Percentiles rank a stretch among this genome's conserved stretches.
These are phyloP conservation scores for Akebia trifoliata DNA, from an alignment of 164 flowering plant genomes.

Conservation along the genomic window DNA sequence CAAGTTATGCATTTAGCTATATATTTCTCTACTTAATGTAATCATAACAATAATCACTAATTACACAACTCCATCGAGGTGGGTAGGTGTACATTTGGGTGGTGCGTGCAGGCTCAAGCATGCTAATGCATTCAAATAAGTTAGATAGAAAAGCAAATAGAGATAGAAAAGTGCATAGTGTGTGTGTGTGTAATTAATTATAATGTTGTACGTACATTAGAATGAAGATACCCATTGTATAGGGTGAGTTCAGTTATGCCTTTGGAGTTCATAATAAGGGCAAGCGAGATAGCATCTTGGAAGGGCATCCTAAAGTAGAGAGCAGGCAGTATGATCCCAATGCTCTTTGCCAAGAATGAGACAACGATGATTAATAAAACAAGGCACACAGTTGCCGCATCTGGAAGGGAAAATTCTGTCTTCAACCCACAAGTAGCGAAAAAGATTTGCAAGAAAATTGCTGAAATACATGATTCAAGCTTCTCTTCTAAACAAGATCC, in stretches of 20 bases:
- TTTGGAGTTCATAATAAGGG: conserved; percentile 40
- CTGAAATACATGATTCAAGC: conserved; percentile 3
- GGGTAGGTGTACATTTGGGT: no score
- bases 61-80: no score
- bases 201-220: neutral
- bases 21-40: no score
- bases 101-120: no score
- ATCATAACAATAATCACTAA: no score
- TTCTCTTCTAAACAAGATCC: conserved; percentile 12
- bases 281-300: conserved; percentile 44
- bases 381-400: conserved; percentile 13
- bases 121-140: no score
- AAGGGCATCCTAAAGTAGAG: conserved; percentile 40
- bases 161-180: no score
- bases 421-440: neutral
- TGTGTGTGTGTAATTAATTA: no score
- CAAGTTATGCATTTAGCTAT: no score
- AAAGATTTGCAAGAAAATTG: conserved; percentile 1
- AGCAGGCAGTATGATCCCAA: conserved; percentile 28
- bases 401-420: conserved; percentile 9
- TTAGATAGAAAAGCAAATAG: no score
- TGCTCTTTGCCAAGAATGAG: conserved; percentile 22
- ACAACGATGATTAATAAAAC: conserved; percentile 21
- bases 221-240: neutral
- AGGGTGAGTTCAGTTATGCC: conserved; percentile 33